Evolutionary conservation across 805 yeast species (phyloP).

Genomic region (Sugiyamaella chiloensis): DNA sequence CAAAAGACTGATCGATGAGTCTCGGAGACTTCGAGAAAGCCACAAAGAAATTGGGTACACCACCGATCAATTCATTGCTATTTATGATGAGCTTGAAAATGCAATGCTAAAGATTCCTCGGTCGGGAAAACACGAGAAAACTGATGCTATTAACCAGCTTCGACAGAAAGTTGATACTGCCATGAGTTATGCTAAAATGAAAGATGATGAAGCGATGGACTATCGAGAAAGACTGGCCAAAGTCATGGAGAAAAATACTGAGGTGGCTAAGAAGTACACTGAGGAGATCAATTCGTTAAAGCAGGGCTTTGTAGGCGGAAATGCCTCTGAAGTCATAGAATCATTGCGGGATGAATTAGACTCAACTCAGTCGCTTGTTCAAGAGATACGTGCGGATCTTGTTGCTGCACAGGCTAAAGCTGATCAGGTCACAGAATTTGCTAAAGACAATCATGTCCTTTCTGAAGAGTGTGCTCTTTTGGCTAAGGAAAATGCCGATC

Average conservation of each 20-base stretch:
- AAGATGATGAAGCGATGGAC: slow-evolving; percentile 15
- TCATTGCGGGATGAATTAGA: background rate
- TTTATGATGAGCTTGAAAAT: background rate
- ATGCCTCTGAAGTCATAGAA: background rate
- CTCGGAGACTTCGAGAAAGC: slow-evolving; percentile 6
- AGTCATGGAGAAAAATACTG: slow-evolving; percentile 13
- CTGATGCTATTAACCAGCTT: background rate
- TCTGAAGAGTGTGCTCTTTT: background rate
- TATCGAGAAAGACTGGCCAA: slow-evolving; percentile 14
- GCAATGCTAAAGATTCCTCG: slow-evolving; percentile 2
- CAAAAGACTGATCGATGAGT: slow-evolving; percentile 5
- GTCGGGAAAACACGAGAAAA: background rate
- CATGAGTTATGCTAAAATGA: slow-evolving; percentile 15
- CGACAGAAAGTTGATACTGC: slow-evolving; percentile 14
- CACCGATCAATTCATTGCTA: slow-evolving; percentile 2
- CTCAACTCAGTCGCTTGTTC: background rate
- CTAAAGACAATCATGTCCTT: background rate
- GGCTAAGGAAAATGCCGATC: background rate
- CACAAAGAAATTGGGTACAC: background rate
- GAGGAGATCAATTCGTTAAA: slow-evolving; percentile 1
- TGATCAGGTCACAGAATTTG: slow-evolving; percentile 1
- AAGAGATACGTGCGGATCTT: background rate
- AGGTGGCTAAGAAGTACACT: slow-evolving; percentile 12
- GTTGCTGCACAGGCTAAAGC: slow-evolving; percentile 10
- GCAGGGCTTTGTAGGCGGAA: background rate